Percentiles rank a stretch among this genome's conserved stretches.
phyloP scores from a whole-genome alignment of 2,329 filamentous ascomycete species.

The Alternaria arbusti region DNA sequence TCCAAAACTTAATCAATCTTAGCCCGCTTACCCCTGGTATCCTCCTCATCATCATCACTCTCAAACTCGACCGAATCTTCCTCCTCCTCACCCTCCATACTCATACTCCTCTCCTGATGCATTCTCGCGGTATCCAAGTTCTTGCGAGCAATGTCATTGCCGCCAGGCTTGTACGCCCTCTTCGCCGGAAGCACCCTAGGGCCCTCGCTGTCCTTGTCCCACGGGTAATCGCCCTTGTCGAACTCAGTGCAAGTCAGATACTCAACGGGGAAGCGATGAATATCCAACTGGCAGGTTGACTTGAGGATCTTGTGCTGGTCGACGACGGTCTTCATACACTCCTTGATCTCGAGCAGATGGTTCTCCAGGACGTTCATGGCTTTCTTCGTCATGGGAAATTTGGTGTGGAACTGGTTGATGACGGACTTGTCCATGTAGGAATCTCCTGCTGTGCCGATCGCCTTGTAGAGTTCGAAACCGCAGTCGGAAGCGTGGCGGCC shows the following conservation, averaged over 20 bases:
- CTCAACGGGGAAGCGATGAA: slow-evolving; percentile 42
- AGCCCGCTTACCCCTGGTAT: slow-evolving; percentile 3
- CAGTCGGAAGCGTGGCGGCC: slow-evolving; percentile 52
- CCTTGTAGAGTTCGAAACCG: slow-evolving; percentile 55
- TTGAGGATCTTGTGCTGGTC: slow-evolving; percentile 47
- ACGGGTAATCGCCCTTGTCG: slow-evolving; percentile 51
- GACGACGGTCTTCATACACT: slow-evolving; percentile 51
- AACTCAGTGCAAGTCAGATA: slow-evolving; percentile 57
- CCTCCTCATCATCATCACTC: slow-evolving; percentile 4
- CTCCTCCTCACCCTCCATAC: slow-evolving; percentile 3
- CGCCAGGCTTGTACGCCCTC: slow-evolving; percentile 29
- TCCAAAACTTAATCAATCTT: not conserved
- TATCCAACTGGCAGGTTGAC: slow-evolving; percentile 50
- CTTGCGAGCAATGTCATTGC: slow-evolving; percentile 36
- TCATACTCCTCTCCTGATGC: slow-evolving; percentile 13
- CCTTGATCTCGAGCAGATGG: slow-evolving; percentile 52
- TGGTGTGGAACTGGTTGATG: slow-evolving; percentile 48
- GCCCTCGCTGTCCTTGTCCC: slow-evolving; percentile 32
- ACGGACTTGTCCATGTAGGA: slow-evolving; percentile 52
- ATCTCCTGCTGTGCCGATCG: slow-evolving; percentile 49
- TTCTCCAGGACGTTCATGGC: slow-evolving; percentile 52
- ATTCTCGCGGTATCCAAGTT: slow-evolving; percentile 29
- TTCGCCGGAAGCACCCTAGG: slow-evolving; percentile 12
- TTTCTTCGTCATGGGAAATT: slow-evolving; percentile 54
- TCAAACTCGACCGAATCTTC: slow-evolving; percentile 17